These are phyloP conservation scores for Heracleum sosnowskyi DNA, from an alignment of 129 eudicot species.

Conservation along the genomic window DNA sequence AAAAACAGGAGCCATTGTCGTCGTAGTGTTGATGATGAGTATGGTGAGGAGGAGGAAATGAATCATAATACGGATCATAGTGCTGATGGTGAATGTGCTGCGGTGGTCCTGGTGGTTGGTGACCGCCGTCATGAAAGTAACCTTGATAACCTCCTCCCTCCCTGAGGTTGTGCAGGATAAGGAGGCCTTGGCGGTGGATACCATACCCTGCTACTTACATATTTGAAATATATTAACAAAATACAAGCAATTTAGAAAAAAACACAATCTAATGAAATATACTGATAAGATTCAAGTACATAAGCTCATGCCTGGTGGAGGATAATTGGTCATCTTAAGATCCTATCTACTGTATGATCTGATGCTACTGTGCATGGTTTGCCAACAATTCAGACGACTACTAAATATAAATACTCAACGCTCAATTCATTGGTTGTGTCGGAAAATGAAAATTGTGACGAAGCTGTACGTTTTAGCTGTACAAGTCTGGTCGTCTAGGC, in stretches of 20 bases:
- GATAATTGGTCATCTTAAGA: background rate
- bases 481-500: background rate
- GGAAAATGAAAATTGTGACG: background rate
- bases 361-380: no score
- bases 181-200: constrained; percentile 2
- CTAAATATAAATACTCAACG: no score
- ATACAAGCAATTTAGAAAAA: background rate
- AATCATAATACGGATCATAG: background rate
- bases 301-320: background rate
- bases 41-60: constrained; percentile 1
- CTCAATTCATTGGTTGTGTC: no score
- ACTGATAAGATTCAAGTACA: no score
- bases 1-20: background rate
- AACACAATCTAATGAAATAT: background rate
- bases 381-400: no score
- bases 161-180: background rate
- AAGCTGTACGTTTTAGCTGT: background rate
- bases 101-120: background rate
- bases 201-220: background rate
- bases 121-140: background rate
- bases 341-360: no score
- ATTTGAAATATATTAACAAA: no score
- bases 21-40: background rate
- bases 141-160: background rate
- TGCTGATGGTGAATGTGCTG: background rate